Conservation (phyloP, 257 asterid genomes). For the Plantago major region DNA sequence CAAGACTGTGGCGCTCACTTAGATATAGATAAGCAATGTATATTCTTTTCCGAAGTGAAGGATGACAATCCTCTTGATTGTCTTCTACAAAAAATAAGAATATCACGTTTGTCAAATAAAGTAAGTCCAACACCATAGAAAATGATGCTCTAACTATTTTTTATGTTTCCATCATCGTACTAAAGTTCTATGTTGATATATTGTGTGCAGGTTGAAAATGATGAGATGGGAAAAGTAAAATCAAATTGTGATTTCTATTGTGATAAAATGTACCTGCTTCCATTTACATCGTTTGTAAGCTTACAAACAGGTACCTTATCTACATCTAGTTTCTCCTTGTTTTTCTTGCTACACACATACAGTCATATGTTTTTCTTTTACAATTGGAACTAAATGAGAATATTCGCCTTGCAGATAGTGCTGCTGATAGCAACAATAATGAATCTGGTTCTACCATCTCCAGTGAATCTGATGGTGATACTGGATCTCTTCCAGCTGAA, state of each 20-base stretch:
- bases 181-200: neutral
- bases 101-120: constrained; percentile 34
- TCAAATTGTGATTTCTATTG: constrained; percentile 44
- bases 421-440: constrained; percentile 21
- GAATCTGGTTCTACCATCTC: constrained; percentile 64
- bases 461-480: constrained; percentile 34
- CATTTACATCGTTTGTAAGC: constrained; percentile 56
- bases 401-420: constrained; percentile 28
- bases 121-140: constrained; percentile 27
- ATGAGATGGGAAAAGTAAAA: constrained; percentile 16
- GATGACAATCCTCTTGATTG: constrained; percentile 68
- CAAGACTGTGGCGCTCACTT: constrained; percentile 18
- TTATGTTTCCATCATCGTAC: neutral
- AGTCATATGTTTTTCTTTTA: neutral
- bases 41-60: constrained; percentile 66
- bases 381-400: too few species aligned
- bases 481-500: constrained; percentile 15
- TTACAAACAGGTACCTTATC: constrained; percentile 36
- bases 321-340: neutral
- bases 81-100: constrained; percentile 39
- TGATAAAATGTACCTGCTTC: constrained; percentile 59
- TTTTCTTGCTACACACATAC: neutral
- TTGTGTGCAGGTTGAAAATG: constrained; percentile 30
- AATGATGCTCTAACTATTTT: neutral
- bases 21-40: constrained; percentile 35